Base-by-base conservation (phyloP, 768 basidiomycete genomes). In the Suillus hirtellus region DNA sequence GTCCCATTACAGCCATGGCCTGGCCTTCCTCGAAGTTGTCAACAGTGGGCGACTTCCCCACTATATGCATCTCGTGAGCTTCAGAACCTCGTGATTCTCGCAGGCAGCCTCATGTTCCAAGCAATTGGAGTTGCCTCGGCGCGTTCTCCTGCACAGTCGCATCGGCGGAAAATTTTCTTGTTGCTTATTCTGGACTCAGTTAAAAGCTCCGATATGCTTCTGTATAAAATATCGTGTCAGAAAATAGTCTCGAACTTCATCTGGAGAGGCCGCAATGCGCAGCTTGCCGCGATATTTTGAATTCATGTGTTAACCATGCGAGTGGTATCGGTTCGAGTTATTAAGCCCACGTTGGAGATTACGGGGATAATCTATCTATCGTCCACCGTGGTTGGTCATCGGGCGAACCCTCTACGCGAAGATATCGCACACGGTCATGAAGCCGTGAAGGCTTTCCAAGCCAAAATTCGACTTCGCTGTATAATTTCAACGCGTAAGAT, bases 391-490 rank as follows among this genome's bases (percentile, higher is more conserved):
- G 80, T 27, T 78, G 72, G 50, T 83, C 84, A 14, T 84, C 82
- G 0, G 80, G 66, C 17, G 82, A 77, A 42, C 76, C 80, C 56
- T 80, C 79, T 21, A 76, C 72, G n/a, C 86, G 86, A 58, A 85
- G 78, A 74, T 94, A 95, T 31, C 86, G 86, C 64, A 96, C 85
- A 50, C 96, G 88, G 74, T 98, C 95, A 68, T 98, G 96, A 58
- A 98, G 79, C 44, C 96, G 85, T 31, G 93, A 96, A n/a, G 93
- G 93, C 70, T 95, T 91, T 37, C 96, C 96, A n/a, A 85, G 83
- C 96, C 96, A 98, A 74, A 98, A 98, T 72, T 99, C 96, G 59
- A 99, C 82, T 77, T 99, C 96, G 64, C 95, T 97, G 70, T 44
- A 59, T 4, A 42, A 56, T 19, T 50, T 74, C 53, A 71, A 66